Conservation (phyloP, 306 rosid species). For the Morella rubra region DNA sequence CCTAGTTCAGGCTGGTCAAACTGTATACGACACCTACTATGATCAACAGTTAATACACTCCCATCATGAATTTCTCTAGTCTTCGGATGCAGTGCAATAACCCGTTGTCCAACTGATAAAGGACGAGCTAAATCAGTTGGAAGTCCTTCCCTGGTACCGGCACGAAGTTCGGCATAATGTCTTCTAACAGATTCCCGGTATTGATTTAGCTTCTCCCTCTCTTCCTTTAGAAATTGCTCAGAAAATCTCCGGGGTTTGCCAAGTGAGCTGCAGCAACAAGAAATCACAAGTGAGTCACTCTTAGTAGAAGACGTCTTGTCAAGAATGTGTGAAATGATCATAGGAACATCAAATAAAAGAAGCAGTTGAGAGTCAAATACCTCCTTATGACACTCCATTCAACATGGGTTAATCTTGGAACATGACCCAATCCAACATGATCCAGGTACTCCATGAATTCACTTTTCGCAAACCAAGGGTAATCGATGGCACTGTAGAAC, state of each 20-base stretch:
- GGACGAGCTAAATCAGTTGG: slow-evolving; percentile 91
- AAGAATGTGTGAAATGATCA: slow-evolving; percentile 20
- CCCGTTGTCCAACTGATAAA: slow-evolving; percentile 76
- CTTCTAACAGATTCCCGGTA: slow-evolving; percentile 85
- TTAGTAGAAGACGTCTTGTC: slow-evolving; percentile 7
- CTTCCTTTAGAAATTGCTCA: slow-evolving; percentile 74
- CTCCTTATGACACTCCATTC: slow-evolving; percentile 98
- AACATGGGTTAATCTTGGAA: slow-evolving; percentile 88
- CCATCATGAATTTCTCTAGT: slow-evolving; percentile 83
- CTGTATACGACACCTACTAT: slow-evolving; percentile 65
- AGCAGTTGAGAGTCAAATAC: slow-evolving; percentile 47
- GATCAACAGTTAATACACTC: slow-evolving; percentile 72
- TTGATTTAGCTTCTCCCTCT: slow-evolving; percentile 79
- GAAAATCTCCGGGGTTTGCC: slow-evolving; percentile 95
- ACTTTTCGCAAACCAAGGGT: slow-evolving; percentile 93
- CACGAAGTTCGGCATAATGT: slow-evolving; percentile 82
- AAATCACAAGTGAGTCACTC: slow-evolving; percentile 22
- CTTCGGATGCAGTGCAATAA: slow-evolving; percentile 76
- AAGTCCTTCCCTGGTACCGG: slow-evolving; percentile 83
- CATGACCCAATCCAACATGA: slow-evolving; percentile 94
- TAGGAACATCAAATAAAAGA: slow-evolving; percentile 20
- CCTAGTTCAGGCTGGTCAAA: slow-evolving; percentile 85
- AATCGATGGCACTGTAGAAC: slow-evolving; percentile 96
- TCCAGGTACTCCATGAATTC: slow-evolving; percentile 90
- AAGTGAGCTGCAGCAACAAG: slow-evolving; percentile 74